Evolutionary conservation across 768 basidiomycete species (phyloP), one percentile per base, ranked within the genome.

Genomic region (Amyloporia xantha): DNA sequence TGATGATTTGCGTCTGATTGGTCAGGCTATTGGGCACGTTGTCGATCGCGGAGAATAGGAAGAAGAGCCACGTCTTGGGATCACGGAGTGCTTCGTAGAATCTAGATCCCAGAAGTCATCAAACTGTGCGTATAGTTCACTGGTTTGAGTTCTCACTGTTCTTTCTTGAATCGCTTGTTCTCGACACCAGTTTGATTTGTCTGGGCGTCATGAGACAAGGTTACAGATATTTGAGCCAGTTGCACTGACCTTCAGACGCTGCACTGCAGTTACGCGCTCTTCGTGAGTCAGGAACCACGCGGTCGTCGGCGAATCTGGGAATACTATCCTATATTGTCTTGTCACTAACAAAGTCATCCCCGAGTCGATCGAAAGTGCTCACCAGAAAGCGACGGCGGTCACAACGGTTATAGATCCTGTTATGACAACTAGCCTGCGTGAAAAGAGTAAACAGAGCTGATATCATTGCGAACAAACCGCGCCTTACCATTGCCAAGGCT

Each of bases 121-220:
- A n/a, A n/a, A n/a, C n/a, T n/a, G n/a, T n/a, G n/a, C n/a, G n/a
- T n/a, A n/a, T n/a, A n/a, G n/a, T n/a, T n/a, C n/a, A n/a, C n/a
- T n/a, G n/a, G 30, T 7, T 6, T 9, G 20, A 39, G n/a, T n/a
- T n/a, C 17, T 25, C 10, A 25, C 86, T 90, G 87, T 28, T 86
- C 82, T 45, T 71, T 78, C 68, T 90, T 90, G 68, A 86, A 90
- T 45, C 73, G 74, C 57, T 90, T 91, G 60, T 86, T 89, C 65
- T 89, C 87, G 9, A 88, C 76, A 26, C 87, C 88, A 0, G 84
- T 84, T 76, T 90, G 85, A 53, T 88, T 87, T 63, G 70, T 75
- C 78, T 82, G 54, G 5, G 20, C 15, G n/a, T 40, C 10, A 12
- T 21, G 15, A 33, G 30, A 33, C 30, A 33, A 7, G 30, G n/a